phyloP scores from a whole-genome alignment of 371 early-diverging fungal genomes.

The Rhizomucor miehei region DNA sequence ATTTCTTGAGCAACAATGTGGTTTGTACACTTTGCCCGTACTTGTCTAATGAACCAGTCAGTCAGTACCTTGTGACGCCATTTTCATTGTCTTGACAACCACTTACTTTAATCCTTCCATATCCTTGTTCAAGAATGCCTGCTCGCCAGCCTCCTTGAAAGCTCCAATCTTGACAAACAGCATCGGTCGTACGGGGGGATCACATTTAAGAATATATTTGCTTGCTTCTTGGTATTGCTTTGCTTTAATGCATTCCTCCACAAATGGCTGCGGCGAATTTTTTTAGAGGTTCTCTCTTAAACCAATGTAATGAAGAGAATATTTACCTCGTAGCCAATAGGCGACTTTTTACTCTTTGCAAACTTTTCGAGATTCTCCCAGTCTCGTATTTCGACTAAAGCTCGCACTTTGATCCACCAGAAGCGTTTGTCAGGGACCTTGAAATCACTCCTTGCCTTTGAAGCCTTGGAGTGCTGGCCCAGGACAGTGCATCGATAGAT shows the following conservation, averaged over 20 bases:
- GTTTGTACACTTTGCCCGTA: conserved; percentile 51
- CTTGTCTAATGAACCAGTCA: conserved; percentile 29
- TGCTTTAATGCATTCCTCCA: conserved; percentile 77
- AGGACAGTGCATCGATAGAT: conserved; percentile 74
- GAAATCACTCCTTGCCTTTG: conserved; percentile 79
- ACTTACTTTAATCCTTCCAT: conserved; percentile 60
- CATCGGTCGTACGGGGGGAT: conserved; percentile 61
- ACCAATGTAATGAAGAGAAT: not conserved
- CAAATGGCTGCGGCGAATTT: conserved; percentile 61
- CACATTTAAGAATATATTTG: conserved; percentile 77
- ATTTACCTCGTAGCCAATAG: conserved; percentile 74
- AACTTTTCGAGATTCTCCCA: conserved; percentile 88
- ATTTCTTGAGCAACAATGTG: conserved; percentile 52
- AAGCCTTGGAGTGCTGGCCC: conserved; percentile 71
- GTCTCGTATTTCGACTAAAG: conserved; percentile 79
- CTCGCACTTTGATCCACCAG: conserved; percentile 85
- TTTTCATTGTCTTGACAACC: not conserved
- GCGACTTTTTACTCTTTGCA: conserved; percentile 76
- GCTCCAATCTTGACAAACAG: conserved; percentile 76
- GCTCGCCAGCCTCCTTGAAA: conserved; percentile 76
- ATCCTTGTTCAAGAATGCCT: conserved; percentile 70
- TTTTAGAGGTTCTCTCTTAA: not conserved
- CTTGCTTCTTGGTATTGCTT: conserved; percentile 76
- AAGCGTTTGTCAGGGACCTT: conserved; percentile 85
- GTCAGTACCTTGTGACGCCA: not conserved